Base-by-base conservation (phyloP, 2,329 filamentous ascomycete species). In the Colletotrichum chrysophilum region DNA sequence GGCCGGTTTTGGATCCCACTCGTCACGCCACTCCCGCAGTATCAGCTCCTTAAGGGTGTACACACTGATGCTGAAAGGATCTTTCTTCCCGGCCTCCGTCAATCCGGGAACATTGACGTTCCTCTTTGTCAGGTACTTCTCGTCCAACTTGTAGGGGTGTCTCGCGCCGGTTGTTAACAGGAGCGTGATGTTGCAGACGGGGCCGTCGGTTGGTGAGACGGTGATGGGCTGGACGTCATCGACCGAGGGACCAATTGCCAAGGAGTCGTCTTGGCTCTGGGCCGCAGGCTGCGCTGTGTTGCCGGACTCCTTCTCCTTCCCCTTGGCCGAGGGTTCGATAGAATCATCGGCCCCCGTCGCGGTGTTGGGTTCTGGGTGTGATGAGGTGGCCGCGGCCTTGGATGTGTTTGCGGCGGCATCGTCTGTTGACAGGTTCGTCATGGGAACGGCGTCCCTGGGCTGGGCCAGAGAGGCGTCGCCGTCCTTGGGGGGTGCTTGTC, bases 11-110 rank as follows among this genome's bases (percentile, higher is more conserved):
- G 93, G 87, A 81, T 98, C 96, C 96, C 96, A 98, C 82, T 98
- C 95, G 80, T 93, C 93, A 79, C 95, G 90, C 96, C 96, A 98
- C 84, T 98, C 96, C 80, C 95, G 91, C 87, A 97, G 91, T 82
- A 98, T 98, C 81, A 98, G 87, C 86, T 98, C 96, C 85, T 98
- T 98, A 78, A 98, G 87, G 4, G 95, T 98, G 83, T 98, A 98
- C 66, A 98, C 94, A 79, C 95, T 98, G 85, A 98, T 95, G 82
- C 93, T 94, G 82, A 95, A 96, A 1, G 96, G 96, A 82, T 98
- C 95, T 78, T 91, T 89, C 76, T 85, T 88, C 36, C 92, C 92
- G 30, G 84, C 83, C 74, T 90, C 89, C 12, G 88, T 91, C 78
- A 91, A 85, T 36, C 93, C 93, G 24, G 95, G 93, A 2, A 97